These are phyloP conservation scores for Elongisporangium anandrum DNA, from an alignment of 352 stramenopile species.

Conservation along the genomic window DNA sequence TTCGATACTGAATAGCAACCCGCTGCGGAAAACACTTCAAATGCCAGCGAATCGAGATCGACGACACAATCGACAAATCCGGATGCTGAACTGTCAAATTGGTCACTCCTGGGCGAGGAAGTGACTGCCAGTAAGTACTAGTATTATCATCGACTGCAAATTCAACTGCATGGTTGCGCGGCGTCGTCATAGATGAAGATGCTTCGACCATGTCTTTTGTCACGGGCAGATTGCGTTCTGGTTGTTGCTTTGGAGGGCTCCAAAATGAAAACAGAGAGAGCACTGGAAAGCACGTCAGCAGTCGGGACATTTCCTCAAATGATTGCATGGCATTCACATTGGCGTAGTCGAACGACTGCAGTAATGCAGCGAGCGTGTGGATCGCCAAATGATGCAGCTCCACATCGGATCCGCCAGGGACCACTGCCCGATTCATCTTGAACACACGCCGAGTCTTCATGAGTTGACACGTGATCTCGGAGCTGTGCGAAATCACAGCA, in stretches of 20 bases:
- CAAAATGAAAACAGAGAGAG: slow-evolving; percentile 84
- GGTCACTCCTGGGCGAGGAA: slow-evolving; percentile 45
- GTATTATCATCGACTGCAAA: slow-evolving; percentile 53
- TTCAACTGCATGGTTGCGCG: slow-evolving; percentile 34
- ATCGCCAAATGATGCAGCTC: slow-evolving; percentile 84
- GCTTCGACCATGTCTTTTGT: slow-evolving; percentile 40
- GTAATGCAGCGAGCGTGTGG: slow-evolving; percentile 64
- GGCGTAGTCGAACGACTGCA: slow-evolving; percentile 69
- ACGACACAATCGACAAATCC: slow-evolving; percentile 43
- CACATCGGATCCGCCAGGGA: slow-evolving; percentile 32
- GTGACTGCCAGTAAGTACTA: slow-evolving; percentile 75
- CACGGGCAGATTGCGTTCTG: slow-evolving; percentile 50
- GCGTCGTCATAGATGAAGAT: slow-evolving; percentile 48
- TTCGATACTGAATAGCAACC: slow-evolving; percentile 54
- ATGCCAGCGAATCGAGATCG: slow-evolving; percentile 68
- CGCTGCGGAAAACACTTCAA: slow-evolving; percentile 54
- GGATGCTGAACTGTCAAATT: slow-evolving; percentile 39
- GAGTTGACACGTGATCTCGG: slow-evolving; percentile 47
- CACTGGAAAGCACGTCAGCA: slow-evolving; percentile 69
- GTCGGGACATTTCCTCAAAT: slow-evolving; percentile 74
- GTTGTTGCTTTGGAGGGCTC: slow-evolving; percentile 63
- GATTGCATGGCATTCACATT: slow-evolving; percentile 38
- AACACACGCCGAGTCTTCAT: slow-evolving; percentile 46
- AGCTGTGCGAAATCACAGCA: slow-evolving; percentile 80
- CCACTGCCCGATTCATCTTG: slow-evolving; percentile 30